phyloP scores from a whole-genome alignment of 345 rosid genomes.

The Populus simonii region DNA sequence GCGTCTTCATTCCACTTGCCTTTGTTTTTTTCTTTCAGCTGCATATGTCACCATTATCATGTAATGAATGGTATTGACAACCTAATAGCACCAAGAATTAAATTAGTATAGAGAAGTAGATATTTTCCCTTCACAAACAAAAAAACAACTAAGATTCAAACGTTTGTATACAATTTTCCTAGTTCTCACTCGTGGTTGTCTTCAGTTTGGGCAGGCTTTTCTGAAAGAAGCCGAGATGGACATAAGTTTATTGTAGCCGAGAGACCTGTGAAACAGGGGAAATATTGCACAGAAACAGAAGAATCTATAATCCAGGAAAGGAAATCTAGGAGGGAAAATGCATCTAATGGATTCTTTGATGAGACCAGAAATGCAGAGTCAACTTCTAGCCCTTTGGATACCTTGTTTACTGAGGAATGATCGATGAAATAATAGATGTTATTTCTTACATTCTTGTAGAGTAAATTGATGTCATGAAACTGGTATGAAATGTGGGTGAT shows the following conservation, averaged over 20 bases:
- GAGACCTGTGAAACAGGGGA: constrained; percentile 55
- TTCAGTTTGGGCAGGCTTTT: constrained; percentile 96
- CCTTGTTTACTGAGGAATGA: constrained; percentile 52
- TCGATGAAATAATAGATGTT: background rate
- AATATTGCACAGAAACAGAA: constrained; percentile 57
- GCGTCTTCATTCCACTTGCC: background rate
- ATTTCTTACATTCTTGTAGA: background rate
- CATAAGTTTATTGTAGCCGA: constrained; percentile 84
- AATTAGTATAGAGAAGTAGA: background rate
- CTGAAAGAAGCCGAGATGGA: constrained; percentile 78
- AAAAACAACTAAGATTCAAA: background rate
- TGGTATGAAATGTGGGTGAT: background rate
- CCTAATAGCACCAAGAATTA: background rate
- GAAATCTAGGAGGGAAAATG: constrained; percentile 56
- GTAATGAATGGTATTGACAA: background rate
- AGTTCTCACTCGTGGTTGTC: background rate
- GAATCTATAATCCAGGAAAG: constrained; percentile 66
- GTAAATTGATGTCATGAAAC: constrained; percentile 5
- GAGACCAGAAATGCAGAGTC: constrained; percentile 43
- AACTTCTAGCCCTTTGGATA: constrained; percentile 51
- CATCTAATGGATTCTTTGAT: constrained; percentile 61
- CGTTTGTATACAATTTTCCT: background rate
- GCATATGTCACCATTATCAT: background rate
- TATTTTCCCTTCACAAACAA: background rate
- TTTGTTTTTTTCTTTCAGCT: background rate